Conservation (phyloP, 306 rosid genomes). For the Medicago ruthenica region DNA sequence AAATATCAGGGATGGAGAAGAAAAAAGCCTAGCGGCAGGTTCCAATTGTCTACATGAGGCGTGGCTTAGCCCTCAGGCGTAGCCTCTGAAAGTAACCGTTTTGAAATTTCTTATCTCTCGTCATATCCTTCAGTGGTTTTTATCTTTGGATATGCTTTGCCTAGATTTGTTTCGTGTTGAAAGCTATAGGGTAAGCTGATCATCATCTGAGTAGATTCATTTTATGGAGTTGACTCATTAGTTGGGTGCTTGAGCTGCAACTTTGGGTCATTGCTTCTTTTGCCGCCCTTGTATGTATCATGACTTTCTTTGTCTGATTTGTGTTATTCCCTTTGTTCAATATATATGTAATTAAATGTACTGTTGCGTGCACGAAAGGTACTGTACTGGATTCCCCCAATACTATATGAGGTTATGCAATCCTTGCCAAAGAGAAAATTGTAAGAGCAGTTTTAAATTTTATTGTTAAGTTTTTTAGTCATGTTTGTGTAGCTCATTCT, state of each 20-base stretch:
- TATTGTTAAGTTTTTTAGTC: not conserved
- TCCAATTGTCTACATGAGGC: slow-evolving; percentile 82
- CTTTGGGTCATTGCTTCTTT: slow-evolving; percentile 44
- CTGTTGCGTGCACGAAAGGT: slow-evolving; percentile 34
- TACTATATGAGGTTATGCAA: slow-evolving; percentile 50
- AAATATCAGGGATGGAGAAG: slow-evolving; percentile 95
- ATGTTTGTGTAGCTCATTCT: slow-evolving; percentile 39
- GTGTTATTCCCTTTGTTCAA: slow-evolving; percentile 50
- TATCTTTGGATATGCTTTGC: slow-evolving; percentile 49
- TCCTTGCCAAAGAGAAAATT: slow-evolving; percentile 46
- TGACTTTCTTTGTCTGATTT: slow-evolving; percentile 35
- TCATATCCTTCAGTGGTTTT: slow-evolving; percentile 47
- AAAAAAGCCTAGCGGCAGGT: slow-evolving; percentile 88
- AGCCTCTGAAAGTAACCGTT: slow-evolving; percentile 41
- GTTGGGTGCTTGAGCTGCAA: slow-evolving; percentile 48
- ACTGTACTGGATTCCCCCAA: slow-evolving; percentile 33
- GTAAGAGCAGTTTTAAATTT: slow-evolving; percentile 27
- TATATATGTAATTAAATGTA: slow-evolving; percentile 51
- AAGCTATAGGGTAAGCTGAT: slow-evolving; percentile 52
- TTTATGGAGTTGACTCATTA: slow-evolving; percentile 19
- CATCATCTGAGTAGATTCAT: slow-evolving; percentile 48
- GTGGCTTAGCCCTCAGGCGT: slow-evolving; percentile 41
- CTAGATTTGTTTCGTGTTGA: slow-evolving; percentile 52
- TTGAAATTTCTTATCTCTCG: slow-evolving; percentile 37
- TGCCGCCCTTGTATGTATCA: slow-evolving; percentile 58